phyloP scores from a whole-genome alignment of 164 flowering plant species.

The Tinospora cordifolia region DNA sequence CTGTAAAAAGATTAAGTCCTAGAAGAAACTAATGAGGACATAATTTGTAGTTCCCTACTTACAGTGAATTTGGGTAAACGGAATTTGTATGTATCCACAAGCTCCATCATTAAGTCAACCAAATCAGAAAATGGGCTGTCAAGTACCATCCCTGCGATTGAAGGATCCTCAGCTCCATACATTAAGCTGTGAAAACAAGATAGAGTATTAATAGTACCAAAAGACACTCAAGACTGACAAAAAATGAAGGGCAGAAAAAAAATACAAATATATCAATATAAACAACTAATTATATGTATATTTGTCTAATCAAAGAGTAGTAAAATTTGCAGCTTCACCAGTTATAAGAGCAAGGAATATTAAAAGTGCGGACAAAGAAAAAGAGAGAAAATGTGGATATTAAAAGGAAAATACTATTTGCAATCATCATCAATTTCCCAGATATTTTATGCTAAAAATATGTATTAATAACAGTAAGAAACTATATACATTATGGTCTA shows the following conservation, averaged over 20 bases:
- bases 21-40: background rate
- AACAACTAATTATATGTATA: background rate
- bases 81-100: conserved; percentile 80
- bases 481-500: no score
- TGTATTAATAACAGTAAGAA: no score
- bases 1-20: background rate
- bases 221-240: background rate
- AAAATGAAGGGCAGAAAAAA: background rate
- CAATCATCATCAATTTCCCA: background rate
- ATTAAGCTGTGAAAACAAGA: conserved; percentile 50
- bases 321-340: background rate
- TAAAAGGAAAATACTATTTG: background rate
- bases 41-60: conserved; percentile 19
- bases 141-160: conserved; percentile 97
- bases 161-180: conserved; percentile 99
- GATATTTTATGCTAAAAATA: no score
- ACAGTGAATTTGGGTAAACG: conserved; percentile 94
- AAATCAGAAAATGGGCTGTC: conserved; percentile 97
- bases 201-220: background rate
- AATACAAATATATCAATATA: background rate
- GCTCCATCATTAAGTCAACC: conserved; percentile 96
- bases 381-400: background rate
- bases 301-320: background rate
- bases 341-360: background rate
- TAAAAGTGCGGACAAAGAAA: background rate